phyloP scores from a whole-genome alignment of 495 filamentous ascomycete species.

The Penicillium bialowiezense region DNA sequence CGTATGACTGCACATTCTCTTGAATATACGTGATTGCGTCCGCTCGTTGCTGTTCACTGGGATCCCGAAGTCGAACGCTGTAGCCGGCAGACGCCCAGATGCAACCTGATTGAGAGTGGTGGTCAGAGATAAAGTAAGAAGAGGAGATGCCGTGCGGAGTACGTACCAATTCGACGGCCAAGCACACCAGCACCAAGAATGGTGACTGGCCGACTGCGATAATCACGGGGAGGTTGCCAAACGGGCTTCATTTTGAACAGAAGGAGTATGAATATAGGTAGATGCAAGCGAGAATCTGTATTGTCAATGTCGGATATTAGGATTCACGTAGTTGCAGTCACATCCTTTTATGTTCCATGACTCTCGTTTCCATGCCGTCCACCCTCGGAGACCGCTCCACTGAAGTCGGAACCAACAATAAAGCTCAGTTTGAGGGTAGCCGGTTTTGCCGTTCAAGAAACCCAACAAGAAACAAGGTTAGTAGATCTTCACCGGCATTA shows the following conservation, averaged over 20 bases:
- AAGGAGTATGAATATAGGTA: not conserved
- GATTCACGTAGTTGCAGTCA: not conserved
- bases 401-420: not conserved
- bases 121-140: not conserved
- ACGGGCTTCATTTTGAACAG: conserved; percentile 2
- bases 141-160: not conserved
- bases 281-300: not conserved
- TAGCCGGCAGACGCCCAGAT: conserved; percentile 43
- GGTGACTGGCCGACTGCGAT: conserved; percentile 36
- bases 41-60: conserved; percentile 29
- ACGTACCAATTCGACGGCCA: conserved; percentile 40
- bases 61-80: conserved; percentile 41
- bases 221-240: conserved; percentile 33
- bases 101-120: conserved; percentile 13
- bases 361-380: not conserved
- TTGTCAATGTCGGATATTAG: not conserved
- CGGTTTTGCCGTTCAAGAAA: not conserved
- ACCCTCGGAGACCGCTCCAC: not conserved
- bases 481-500: not conserved
- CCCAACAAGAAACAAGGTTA: not conserved
- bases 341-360: conserved; percentile 1
- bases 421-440: not conserved
- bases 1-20: conserved; percentile 33
- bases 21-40: conserved; percentile 37
- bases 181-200: conserved; percentile 43